Base-by-base conservation (phyloP, 2,329 filamentous ascomycete genomes). In the Aaosphaeria arxii region DNA sequence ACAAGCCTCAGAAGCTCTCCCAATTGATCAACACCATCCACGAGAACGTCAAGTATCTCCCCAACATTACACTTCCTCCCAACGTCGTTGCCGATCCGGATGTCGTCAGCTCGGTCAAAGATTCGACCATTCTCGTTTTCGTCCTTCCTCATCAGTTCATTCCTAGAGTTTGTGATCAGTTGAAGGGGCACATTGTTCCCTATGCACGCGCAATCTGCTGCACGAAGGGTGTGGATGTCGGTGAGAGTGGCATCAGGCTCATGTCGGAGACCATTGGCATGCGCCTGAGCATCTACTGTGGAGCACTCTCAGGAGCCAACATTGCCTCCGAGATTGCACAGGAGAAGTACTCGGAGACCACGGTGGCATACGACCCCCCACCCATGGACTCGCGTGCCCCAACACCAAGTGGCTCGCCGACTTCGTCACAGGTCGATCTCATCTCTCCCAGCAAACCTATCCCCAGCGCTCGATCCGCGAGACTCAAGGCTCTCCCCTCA, bases 141-240 rank as follows among this genome's bases (percentile, higher is more conserved):
- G 97, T 97, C 75, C 81, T 96, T 49, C 88, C 94, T 30, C 94
- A 99, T 74, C 90, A 96, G 72, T 99, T 99, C 71, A 96, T 99
- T 66, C 82, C 82, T 66, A 87, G 87, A 54, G 88, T 91, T 52
- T 96, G 91, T 76, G 81, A 87, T 55, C 85, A 91, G 69, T 79
- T 99, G 53, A 81, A 87, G 64, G 94, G 92, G 51, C 86, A 96
- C 62, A 95, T 96, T 56, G 74, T 96, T 30, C 94, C 94, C 5
- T 97, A 85, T 63, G 92, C 94, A 29, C 85, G 95, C 54, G 94
- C 91, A 50, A 91, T 99, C 65, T 95, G 90, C 67, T 99, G 94
- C 73, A 96, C 97, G 76, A 99, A 99, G 79, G 94, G 94, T 59
- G 91, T 99, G 52, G 88, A 95, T 59, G 94, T 99, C 32, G 86